phyloP scores from a whole-genome alignment of 1,284 basidiomycete species.

The Cryptococcus hybrid region DNA sequence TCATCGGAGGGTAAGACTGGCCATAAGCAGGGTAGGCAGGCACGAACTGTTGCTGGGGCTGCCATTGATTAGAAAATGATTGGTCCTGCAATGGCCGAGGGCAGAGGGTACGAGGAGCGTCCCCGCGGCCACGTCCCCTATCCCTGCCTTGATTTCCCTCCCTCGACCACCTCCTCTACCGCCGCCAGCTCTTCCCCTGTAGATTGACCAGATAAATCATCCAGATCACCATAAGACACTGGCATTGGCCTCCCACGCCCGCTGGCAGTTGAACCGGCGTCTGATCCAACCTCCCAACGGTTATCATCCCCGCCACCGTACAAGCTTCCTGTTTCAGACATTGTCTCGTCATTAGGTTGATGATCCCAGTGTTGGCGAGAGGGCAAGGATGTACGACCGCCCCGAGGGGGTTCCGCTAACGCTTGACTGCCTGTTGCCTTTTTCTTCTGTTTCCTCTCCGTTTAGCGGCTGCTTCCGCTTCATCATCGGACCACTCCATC shows the following conservation, averaged over 20 bases:
- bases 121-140: slow-evolving; percentile 24
- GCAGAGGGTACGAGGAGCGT: slow-evolving; percentile 5
- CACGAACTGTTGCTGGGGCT: neutral
- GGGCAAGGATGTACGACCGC: slow-evolving; percentile 17
- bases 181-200: slow-evolving; percentile 9
- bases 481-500: slow-evolving; percentile 58
- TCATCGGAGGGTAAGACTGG: neutral
- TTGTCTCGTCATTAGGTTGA: slow-evolving; percentile 20
- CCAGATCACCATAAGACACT: slow-evolving; percentile 27
- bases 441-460: slow-evolving; percentile 36
- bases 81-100: slow-evolving; percentile 1
- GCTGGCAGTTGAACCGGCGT: slow-evolving; percentile 17
- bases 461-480: slow-evolving; percentile 55
- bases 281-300: slow-evolving; percentile 21
- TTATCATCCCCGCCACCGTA: slow-evolving; percentile 23
- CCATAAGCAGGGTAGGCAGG: neutral
- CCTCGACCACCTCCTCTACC: slow-evolving; percentile 22
- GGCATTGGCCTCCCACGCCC: slow-evolving; percentile 21
- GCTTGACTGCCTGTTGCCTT: slow-evolving; percentile 7
- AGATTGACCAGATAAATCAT: slow-evolving; percentile 4
- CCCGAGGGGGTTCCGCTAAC: neutral
- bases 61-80: neutral
- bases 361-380: slow-evolving; percentile 41
- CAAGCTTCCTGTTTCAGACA: slow-evolving; percentile 22
- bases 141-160: slow-evolving; percentile 26